Evolutionary conservation across 345 rosid genomes (phyloP).

Genomic region (Sisymbrium altissimum): DNA sequence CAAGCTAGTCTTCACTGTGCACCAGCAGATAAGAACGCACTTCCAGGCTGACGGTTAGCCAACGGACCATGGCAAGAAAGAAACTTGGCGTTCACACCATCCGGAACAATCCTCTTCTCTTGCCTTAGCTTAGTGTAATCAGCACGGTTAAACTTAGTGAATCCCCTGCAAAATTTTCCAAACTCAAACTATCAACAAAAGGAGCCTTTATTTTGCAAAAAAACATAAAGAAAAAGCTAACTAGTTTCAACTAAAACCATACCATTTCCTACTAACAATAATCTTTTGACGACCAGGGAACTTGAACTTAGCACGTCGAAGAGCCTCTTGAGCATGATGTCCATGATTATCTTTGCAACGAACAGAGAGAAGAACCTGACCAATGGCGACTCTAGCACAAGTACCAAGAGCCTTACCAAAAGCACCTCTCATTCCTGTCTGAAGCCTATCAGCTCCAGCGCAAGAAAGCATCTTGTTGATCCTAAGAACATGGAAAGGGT

Average conservation of each 20-base stretch:
- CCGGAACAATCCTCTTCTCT: slow-evolving; percentile 44
- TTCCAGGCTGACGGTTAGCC: slow-evolving; percentile 37
- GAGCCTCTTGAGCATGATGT: slow-evolving; percentile 54
- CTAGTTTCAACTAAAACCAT: not conserved
- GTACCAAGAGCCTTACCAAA: slow-evolving; percentile 55
- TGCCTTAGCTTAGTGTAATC: slow-evolving; percentile 47
- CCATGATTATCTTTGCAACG: slow-evolving; percentile 51
- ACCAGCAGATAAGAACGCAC: slow-evolving; percentile 34
- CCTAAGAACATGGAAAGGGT: slow-evolving; percentile 52
- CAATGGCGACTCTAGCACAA: slow-evolving; percentile 51
- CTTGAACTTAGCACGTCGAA: slow-evolving; percentile 55
- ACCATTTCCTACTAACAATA: slow-evolving; percentile 60
- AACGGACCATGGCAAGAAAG: slow-evolving; percentile 38
- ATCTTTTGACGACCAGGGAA: slow-evolving; percentile 63
- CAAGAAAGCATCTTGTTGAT: slow-evolving; percentile 69
- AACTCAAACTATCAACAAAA: slow-evolving; percentile 25
- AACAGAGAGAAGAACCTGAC: slow-evolving; percentile 52
- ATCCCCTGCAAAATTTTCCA: slow-evolving; percentile 39
- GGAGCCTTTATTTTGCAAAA: not conserved
- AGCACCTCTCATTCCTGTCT: slow-evolving; percentile 60
- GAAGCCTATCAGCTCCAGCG: slow-evolving; percentile 65
- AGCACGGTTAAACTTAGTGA: slow-evolving; percentile 47
- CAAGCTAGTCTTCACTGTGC: slow-evolving; percentile 9
- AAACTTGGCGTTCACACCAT: slow-evolving; percentile 51
- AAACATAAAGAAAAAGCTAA: not conserved